Conservation (phyloP, 306 rosid genomes). For the Cercis canadensis region DNA sequence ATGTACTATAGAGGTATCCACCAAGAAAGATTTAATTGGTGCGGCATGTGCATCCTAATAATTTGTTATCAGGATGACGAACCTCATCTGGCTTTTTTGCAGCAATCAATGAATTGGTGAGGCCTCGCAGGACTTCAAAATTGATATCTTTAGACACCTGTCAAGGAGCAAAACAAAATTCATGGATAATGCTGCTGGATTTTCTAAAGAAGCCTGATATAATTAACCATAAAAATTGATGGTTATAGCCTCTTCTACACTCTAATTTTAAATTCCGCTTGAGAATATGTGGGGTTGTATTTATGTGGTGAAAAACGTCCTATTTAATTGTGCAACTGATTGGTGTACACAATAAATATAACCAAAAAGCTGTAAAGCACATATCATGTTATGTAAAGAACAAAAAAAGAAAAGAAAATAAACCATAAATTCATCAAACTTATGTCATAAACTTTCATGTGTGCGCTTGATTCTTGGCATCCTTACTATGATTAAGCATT, state of each 20-base stretch:
- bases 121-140: constrained; percentile 87
- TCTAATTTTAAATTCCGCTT: constrained; percentile 22
- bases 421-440: constrained; percentile 11
- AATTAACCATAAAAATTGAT: constrained; percentile 2
- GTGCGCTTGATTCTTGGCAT: constrained; percentile 2
- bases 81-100: constrained; percentile 95
- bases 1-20: background rate
- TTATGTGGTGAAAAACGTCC: background rate
- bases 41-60: constrained; percentile 22
- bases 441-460: constrained; percentile 24
- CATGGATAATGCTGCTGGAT: constrained; percentile 24
- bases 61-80: constrained; percentile 37
- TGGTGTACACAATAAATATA: constrained; percentile 5
- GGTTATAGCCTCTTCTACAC: background rate
- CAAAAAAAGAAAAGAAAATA: background rate
- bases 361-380: background rate
- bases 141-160: constrained; percentile 77
- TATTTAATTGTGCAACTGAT: constrained; percentile 26
- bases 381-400: constrained; percentile 21
- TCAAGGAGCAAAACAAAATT: constrained; percentile 35
- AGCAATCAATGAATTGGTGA: constrained; percentile 80
- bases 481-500: constrained; percentile 18
- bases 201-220: constrained; percentile 11
- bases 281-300: background rate
- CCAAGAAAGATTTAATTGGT: background rate